Conservation (phyloP, 169 alveolate genomes). For the Sarcocystis neurona region DNA sequence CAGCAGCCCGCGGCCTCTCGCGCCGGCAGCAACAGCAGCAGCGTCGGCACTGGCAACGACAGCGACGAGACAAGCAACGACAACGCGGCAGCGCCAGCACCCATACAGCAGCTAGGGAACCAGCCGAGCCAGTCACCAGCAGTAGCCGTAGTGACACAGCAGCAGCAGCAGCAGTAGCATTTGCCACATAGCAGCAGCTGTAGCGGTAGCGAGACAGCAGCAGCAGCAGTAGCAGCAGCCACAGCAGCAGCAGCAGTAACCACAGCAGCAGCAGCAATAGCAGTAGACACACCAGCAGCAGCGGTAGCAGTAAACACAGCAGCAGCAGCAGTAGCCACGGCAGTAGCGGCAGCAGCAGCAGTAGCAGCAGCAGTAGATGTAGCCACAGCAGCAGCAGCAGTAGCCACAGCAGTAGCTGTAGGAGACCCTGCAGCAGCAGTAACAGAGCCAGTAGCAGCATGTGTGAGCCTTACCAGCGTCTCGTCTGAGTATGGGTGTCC, state of each 20-base stretch:
- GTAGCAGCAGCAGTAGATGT: no score
- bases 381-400: not conserved
- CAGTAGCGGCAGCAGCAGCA: not conserved
- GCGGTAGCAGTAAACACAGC: not conserved
- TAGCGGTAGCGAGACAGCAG: not conserved
- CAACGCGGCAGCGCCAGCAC: no score
- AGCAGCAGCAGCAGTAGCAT: conserved; percentile 20
- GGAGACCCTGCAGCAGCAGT: no score
- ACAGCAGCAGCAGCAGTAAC: not conserved
- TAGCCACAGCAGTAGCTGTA: conserved; percentile 19
- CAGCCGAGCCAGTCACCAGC: no score
- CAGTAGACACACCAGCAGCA: not conserved
- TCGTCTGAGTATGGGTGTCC: no score
- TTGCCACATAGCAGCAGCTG: not conserved
- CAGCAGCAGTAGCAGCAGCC: not conserved
- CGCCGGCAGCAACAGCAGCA: conserved; percentile 1
- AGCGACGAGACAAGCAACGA: no score
- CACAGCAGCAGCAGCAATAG: not conserved
- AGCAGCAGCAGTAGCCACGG: not conserved
- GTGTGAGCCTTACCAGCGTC: no score
- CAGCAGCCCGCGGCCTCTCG: no score
- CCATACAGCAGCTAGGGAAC: no score
- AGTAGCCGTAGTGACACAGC: no score
- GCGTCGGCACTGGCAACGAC: not conserved
- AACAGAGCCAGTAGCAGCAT: no score